Evolutionary conservation across 2,329 filamentous ascomycete species (phyloP), one percentile per base, ranked within the genome.

Genomic region (Apiospora hydei): DNA sequence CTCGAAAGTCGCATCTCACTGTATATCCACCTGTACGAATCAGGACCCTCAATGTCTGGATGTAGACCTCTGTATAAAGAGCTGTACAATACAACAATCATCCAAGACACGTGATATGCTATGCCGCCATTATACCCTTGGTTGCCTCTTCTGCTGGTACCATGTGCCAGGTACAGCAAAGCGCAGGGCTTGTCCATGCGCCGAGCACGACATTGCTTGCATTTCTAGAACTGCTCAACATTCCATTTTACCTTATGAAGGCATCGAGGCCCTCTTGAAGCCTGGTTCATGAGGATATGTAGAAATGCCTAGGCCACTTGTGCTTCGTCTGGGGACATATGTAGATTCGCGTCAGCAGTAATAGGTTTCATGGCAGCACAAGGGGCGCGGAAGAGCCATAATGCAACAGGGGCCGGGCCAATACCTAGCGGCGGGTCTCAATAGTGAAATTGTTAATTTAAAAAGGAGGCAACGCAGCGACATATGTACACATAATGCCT

Each of bases 31-130:
- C 11, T 69, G 68, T 57, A 69, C 49, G 41, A 69, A 51, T 30
- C 68, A 43, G 46, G 34, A 51, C 66, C 24, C 30, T 57, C 47
- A 43, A 38, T 51, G 47, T 43, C 46, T 53, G 30, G 46, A 38
- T 69, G 38, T 69, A 41, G 34, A 69, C 68, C n/a, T 69, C 43
- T 69, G 68, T 69, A 69, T 69, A 57, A 53, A 69, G 38, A 43
- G 34, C 68, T 69, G 68, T 69, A 69, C 47, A 69, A 53, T 53
- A 69, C 26, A 26, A 69, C 38, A 69, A 57, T 38, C 57, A 64
- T 64, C 57, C 57, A 64, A 64, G 57, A 24, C 34, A 41, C 18
- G 34, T 64, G 57, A 64, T 34, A 41, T 18, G 21, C 34, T 18
- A n/a, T 64, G 57, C 57, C 18, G 34, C 30, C 21, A 11, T 24